Percentiles rank a stretch among this genome's conserved stretches.
Conservation (phyloP, 371 early-diverging fungal genomes). For the Mucor mucedo region DNA sequence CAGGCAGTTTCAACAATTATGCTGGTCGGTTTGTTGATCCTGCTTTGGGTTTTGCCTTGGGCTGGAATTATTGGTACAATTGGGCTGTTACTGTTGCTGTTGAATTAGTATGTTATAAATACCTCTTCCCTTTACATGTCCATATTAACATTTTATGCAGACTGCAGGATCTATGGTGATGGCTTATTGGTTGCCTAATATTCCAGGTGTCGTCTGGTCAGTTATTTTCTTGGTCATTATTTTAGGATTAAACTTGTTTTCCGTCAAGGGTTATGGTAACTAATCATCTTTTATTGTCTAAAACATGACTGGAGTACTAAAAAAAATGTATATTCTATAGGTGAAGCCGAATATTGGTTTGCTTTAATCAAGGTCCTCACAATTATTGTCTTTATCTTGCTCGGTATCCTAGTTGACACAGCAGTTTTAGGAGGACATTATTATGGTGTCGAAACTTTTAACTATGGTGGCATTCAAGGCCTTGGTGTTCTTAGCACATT, state of each 20-base stretch:
- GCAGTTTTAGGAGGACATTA: constrained; percentile 54
- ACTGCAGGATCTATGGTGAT: constrained; percentile 46
- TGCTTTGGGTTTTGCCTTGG: constrained; percentile 84
- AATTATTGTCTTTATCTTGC: constrained; percentile 68
- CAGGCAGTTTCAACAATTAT: constrained; percentile 87
- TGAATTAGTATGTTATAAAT: constrained; percentile 49
- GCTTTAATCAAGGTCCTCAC: constrained; percentile 68
- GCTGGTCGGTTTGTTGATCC: constrained; percentile 86
- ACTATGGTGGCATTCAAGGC: constrained; percentile 41
- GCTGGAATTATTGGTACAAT: constrained; percentile 80
- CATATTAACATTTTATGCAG: constrained; percentile 8
- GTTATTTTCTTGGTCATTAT: constrained; percentile 51
- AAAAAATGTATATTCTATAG: constrained; percentile 6
- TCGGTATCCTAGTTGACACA: constrained; percentile 63
- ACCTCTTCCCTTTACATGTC: not conserved
- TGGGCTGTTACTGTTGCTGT: constrained; percentile 86
- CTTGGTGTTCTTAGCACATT: constrained; percentile 54
- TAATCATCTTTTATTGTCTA: not conserved
- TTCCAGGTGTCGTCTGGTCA: constrained; percentile 60
- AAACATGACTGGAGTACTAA: no score
- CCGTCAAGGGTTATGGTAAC: constrained; percentile 60
- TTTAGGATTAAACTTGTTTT: constrained; percentile 56
- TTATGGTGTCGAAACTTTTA: constrained; percentile 38
- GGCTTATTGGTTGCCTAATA: constrained; percentile 75
- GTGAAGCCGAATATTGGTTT: constrained; percentile 74